These are phyloP conservation scores for Kwoniella shandongensis DNA, from an alignment of 768 basidiomycete species.

Conservation along the genomic window DNA sequence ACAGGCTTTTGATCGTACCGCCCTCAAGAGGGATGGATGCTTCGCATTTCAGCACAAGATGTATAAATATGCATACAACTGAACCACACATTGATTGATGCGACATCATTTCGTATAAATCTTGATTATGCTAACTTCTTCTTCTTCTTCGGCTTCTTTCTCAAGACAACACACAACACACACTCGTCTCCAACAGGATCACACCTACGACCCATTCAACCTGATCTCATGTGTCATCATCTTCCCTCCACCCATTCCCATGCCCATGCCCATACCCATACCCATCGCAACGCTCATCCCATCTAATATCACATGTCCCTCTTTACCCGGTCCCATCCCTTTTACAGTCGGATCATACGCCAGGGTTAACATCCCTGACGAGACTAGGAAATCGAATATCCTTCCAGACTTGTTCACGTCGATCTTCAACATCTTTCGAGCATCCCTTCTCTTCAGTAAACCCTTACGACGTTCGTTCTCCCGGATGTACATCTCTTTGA, in stretches of 20 bases:
- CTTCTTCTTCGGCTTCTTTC: too few relatives aligned
- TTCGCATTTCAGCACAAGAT: too few relatives aligned
- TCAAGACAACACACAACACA: too few relatives aligned
- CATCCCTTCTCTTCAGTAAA: slow-evolving; percentile 81
- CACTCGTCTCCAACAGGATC: too few relatives aligned
- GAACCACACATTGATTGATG: too few relatives aligned
- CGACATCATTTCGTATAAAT: not conserved
- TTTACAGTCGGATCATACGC: slow-evolving; percentile 37
- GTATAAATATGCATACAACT: not conserved
- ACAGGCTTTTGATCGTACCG: too few relatives aligned
- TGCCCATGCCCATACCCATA: not conserved
- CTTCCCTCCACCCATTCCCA: slow-evolving; percentile 1
- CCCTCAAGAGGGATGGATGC: too few relatives aligned
- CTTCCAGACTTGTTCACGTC: slow-evolving; percentile 89
- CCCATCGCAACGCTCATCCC: slow-evolving; percentile 3
- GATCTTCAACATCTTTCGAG: slow-evolving; percentile 83
- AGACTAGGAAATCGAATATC: slow-evolving; percentile 90
- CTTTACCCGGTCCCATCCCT: slow-evolving; percentile 24
- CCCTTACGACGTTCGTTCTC: slow-evolving; percentile 90
- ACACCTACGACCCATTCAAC: slow-evolving; percentile 8
- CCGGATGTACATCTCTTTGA: slow-evolving; percentile 91
- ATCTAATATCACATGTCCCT: slow-evolving; percentile 17
- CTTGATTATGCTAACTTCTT: too few relatives aligned
- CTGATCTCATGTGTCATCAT: slow-evolving; percentile 17
- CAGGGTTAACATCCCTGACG: slow-evolving; percentile 61